These are phyloP conservation scores for Crucihimalaya himalaica DNA, from an alignment of 345 rosid genomes.

Conservation along the genomic window DNA sequence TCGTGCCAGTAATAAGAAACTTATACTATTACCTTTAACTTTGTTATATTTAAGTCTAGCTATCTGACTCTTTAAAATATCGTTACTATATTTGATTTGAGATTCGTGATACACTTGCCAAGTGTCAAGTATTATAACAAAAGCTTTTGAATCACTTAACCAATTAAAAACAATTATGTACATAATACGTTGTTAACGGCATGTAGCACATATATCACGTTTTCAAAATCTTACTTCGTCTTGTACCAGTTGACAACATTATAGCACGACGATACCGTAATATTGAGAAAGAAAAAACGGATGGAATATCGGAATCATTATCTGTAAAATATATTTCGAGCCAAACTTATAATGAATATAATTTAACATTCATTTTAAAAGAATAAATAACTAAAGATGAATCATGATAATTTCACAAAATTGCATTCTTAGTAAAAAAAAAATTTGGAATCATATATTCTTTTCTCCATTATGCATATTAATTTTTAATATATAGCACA, in stretches of 20 bases:
- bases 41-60: neutral
- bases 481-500: neutral
- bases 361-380: no score
- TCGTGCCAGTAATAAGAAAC: neutral
- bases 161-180: neutral
- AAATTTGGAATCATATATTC: neutral
- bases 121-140: slow-evolving; percentile 3
- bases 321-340: neutral
- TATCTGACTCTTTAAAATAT: neutral
- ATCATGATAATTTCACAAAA: slow-evolving; percentile 10
- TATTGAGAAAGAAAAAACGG: neutral
- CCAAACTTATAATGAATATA: neutral
- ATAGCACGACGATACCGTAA: neutral
- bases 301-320: neutral
- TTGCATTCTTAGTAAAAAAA: neutral
- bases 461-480: neutral
- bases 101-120: neutral
- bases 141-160: neutral
- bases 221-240: neutral
- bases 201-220: slow-evolving; percentile 11
- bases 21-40: neutral
- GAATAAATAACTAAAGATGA: neutral
- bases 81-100: neutral
- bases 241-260: neutral
- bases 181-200: neutral